A percentile compares a stretch with the other conserved stretches of the same genome.
phyloP scores from a whole-genome alignment of 176 grass and related monocot species.

The Elymus sibiricus region DNA sequence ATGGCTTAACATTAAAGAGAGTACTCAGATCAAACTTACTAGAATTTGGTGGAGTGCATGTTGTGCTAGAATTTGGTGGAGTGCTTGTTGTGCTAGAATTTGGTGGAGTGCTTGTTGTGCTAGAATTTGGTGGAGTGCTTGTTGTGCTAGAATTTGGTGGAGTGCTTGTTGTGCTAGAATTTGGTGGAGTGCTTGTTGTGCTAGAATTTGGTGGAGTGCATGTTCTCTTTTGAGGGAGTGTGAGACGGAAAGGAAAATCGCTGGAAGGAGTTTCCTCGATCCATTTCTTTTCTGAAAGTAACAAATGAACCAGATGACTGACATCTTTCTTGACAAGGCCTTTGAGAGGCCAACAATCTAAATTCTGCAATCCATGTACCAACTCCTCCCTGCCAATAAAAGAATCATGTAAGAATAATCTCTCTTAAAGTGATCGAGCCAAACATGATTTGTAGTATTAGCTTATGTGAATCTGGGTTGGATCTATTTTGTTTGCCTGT shows the following conservation, averaged over 20 bases:
- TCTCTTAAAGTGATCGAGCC: background rate
- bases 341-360: slow-evolving; percentile 52
- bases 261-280: slow-evolving; percentile 52
- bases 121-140: slow-evolving; percentile 12
- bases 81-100: slow-evolving; percentile 8
- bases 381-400: slow-evolving; percentile 46
- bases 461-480: background rate
- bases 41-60: slow-evolving; percentile 12
- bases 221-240: slow-evolving; percentile 36
- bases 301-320: slow-evolving; percentile 41
- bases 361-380: slow-evolving; percentile 34
- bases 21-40: slow-evolving; percentile 41
- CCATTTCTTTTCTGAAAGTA: slow-evolving; percentile 81
- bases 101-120: slow-evolving; percentile 15
- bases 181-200: slow-evolving; percentile 10
- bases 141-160: slow-evolving; percentile 8
- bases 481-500: slow-evolving; percentile 9
- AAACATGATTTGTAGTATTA: slow-evolving; percentile 13
- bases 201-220: slow-evolving; percentile 11
- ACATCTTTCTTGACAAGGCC: slow-evolving; percentile 45
- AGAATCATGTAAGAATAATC: slow-evolving; percentile 31
- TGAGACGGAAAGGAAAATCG: slow-evolving; percentile 50
- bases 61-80: slow-evolving; percentile 1
- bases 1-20: slow-evolving; percentile 32
- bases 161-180: slow-evolving; percentile 4